Evolutionary conservation across 345 rosid species (phyloP), one percentile per base, ranked within the genome.

Genomic region (Boechera stricta): DNA sequence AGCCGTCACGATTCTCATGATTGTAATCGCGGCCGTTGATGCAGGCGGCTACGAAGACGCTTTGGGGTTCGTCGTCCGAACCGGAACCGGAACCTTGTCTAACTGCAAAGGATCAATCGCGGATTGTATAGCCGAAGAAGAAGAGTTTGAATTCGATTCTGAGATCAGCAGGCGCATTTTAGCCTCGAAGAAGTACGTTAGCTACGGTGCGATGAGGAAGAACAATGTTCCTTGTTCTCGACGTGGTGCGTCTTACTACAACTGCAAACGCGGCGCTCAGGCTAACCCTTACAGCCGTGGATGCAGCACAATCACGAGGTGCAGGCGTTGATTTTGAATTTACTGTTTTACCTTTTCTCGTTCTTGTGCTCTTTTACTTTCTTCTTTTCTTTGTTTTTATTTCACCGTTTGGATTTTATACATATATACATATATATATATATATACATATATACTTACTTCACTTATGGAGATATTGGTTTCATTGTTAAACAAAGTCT

Each of bases 191-290:
- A 84, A 54, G 45, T 91, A 87, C 87, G 81, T 93, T 69, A 85
- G 98, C 93, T 93, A 93, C 72, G 95, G 91, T 35, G 93, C 97
- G 41, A 86, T 93, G 54, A 87, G 71, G 89, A 85, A 84, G 87
- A 84, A 91, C 89, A 73, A 68, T 24, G 93, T 91, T 21, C 98
- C 98, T 31, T 93, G 98, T 84, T 91, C 98, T 2, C 76, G 83
- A 21, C 91, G 98, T 16, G 97, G 98, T 13, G 89, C 95, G 45
- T 89, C 97, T 45, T 93, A 93, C 84, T 93, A 91, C 83, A 91
- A 91, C 75, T 93, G 98, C 85, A 71, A 64, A 76, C 69, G 75
- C 5, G 91, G 93, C 1, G 89, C 82, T 32, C 85, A 83, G 69
- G 88, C 95, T 60, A 93, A 93, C 56, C 98, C 97, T 21, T 93